A percentile compares a stretch with the other conserved stretches of the same genome.
Conservation (phyloP, 179 eudicot genomes). For the Pouteria campechiana region DNA sequence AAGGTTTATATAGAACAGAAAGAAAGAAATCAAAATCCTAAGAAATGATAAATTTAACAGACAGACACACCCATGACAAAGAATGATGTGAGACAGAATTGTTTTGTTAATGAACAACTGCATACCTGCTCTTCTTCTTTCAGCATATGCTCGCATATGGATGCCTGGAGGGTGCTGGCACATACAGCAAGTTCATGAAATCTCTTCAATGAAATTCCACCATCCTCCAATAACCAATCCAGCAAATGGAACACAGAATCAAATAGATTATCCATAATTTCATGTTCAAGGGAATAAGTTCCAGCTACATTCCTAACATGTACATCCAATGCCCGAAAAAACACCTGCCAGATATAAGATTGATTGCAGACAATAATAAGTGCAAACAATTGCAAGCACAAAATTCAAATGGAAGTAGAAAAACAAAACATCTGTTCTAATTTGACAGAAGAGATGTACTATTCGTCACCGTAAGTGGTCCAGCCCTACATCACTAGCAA, state of each 20-base stretch:
- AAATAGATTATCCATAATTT: slow-evolving; percentile 47
- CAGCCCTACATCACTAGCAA: not conserved
- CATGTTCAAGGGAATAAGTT: slow-evolving; percentile 61
- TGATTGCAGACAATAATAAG: not conserved
- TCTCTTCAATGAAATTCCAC: slow-evolving; percentile 15
- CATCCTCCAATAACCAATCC: slow-evolving; percentile 27
- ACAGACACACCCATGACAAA: not conserved
- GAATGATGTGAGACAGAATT: not conserved
- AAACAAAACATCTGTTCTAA: not conserved
- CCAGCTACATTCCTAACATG: slow-evolving; percentile 44
- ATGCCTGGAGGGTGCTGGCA: slow-evolving; percentile 41
- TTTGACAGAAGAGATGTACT: not conserved
- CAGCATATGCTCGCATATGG: slow-evolving; percentile 65
- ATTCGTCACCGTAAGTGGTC: not conserved
- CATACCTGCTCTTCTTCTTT: slow-evolving; percentile 92
- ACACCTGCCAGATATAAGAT: slow-evolving; percentile 35
- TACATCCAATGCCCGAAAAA: slow-evolving; percentile 53
- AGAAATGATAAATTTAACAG: not conserved
- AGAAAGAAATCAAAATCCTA: not conserved
- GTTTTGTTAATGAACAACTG: not conserved
- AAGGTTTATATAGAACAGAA: not conserved
- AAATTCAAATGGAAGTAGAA: not conserved
- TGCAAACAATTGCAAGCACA: not conserved
- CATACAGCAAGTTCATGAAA: slow-evolving; percentile 50
- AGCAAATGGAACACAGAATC: slow-evolving; percentile 40